Conservation (phyloP, 805 yeast species). For the Myxozyma sirexii region DNA sequence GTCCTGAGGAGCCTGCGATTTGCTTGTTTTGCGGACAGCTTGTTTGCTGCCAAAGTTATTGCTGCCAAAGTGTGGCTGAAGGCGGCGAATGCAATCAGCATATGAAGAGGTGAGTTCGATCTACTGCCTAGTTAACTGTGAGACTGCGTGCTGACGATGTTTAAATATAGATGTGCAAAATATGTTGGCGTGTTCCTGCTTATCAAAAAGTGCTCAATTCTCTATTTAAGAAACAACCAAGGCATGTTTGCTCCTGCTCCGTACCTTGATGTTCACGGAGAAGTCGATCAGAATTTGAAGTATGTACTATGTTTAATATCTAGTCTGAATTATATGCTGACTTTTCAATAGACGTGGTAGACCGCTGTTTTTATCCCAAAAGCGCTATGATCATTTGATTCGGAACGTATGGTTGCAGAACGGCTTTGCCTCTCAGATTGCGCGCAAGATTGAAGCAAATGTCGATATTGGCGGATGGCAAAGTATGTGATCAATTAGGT, state of each 20-base stretch:
- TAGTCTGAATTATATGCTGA: neutral
- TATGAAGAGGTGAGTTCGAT: slow-evolving; percentile 46
- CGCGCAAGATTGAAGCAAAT: slow-evolving; percentile 75
- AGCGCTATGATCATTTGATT: slow-evolving; percentile 66
- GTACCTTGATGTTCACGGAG: slow-evolving; percentile 84
- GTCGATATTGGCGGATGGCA: slow-evolving; percentile 97
- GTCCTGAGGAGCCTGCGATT: slow-evolving; percentile 71
- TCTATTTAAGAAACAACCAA: slow-evolving; percentile 67
- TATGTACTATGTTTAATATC: slow-evolving; percentile 8
- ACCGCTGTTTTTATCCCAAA: slow-evolving; percentile 64
- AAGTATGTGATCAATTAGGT: slow-evolving; percentile 46
- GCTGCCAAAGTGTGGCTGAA: slow-evolving; percentile 44
- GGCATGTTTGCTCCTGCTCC: slow-evolving; percentile 89
- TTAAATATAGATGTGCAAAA: slow-evolving; percentile 45
- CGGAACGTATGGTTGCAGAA: slow-evolving; percentile 76
- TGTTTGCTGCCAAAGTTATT: slow-evolving; percentile 63
- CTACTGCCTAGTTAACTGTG: slow-evolving; percentile 38
- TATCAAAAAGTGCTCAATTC: slow-evolving; percentile 66
- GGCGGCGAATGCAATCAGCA: slow-evolving; percentile 84
- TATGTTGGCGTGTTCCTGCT: slow-evolving; percentile 71
- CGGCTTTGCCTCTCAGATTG: slow-evolving; percentile 73
- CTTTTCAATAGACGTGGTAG: slow-evolving; percentile 54
- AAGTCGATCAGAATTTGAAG: slow-evolving; percentile 69
- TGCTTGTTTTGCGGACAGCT: slow-evolving; percentile 80
- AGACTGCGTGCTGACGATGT: neutral